Conservation (phyloP, 176 grass and related monocot genomes). For the Aechmea fasciata region DNA sequence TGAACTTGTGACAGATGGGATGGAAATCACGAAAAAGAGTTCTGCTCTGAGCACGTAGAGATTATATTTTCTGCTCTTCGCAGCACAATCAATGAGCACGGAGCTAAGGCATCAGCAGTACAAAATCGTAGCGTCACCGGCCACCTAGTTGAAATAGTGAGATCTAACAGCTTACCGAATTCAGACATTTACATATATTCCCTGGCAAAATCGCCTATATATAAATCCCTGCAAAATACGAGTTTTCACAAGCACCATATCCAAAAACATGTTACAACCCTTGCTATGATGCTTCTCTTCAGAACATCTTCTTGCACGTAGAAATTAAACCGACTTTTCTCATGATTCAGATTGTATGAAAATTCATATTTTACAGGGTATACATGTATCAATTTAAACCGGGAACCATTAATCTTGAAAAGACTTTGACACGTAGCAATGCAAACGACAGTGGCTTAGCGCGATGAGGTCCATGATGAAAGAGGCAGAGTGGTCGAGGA, state of each 20-base stretch:
- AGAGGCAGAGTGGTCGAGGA: conserved; percentile 38
- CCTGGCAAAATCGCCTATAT: neutral
- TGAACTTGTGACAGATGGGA: conserved; percentile 46
- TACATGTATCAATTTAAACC: neutral
- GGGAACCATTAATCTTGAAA: neutral
- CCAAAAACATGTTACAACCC: neutral
- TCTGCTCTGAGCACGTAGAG: conserved; percentile 54
- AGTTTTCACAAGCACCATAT: neutral
- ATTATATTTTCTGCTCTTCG: conserved; percentile 54
- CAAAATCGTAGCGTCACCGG: conserved; percentile 42
- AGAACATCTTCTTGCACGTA: neutral
- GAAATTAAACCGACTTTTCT: neutral
- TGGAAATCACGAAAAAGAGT: conserved; percentile 33
- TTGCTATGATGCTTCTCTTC: neutral
- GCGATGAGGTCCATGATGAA: conserved; percentile 55
- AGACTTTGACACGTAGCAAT: neutral
- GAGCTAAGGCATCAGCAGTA: conserved; percentile 37
- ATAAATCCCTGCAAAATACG: neutral
- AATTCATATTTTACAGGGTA: neutral
- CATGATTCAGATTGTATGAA: neutral
- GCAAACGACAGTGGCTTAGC: conserved; percentile 38
- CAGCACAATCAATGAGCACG: conserved; percentile 45
- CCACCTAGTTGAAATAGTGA: conserved; percentile 52
- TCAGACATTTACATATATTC: neutral
- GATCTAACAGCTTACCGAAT: conserved; percentile 2